Conservation (phyloP, 176 grass and related monocot genomes). For the Phragmites australis region DNA sequence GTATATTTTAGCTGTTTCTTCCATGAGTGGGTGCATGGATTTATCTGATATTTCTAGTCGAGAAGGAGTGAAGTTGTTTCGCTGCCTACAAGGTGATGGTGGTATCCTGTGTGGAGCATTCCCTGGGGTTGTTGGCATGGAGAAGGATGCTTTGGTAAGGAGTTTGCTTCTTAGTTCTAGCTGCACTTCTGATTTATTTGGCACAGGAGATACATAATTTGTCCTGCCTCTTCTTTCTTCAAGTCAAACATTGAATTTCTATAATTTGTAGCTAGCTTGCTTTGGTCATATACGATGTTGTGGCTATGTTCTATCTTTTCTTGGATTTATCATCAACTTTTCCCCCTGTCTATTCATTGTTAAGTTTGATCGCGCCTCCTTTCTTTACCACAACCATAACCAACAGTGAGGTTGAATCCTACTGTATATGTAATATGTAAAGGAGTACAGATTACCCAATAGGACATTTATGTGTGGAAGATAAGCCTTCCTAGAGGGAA, state of each 20-base stretch:
- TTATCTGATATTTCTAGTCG: constrained; percentile 79
- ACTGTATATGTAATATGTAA: not conserved
- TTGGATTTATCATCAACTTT: not conserved
- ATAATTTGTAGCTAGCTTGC: not conserved
- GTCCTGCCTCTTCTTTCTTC: constrained; percentile 20
- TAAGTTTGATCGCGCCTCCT: constrained; percentile 1
- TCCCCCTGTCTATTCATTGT: constrained; percentile 14
- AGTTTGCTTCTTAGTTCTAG: constrained; percentile 23
- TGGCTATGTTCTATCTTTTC: constrained; percentile 27
- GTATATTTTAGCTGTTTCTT: constrained; percentile 81
- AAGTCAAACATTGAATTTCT: not conserved
- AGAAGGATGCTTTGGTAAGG: constrained; percentile 94
- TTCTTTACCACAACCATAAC: not conserved
- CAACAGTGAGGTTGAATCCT: not conserved
- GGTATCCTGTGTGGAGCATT: constrained; percentile 85
- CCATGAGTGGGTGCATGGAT: constrained; percentile 71
- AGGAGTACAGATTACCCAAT: constrained; percentile 4
- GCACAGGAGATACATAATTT: not conserved
- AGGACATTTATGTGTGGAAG: not conserved
- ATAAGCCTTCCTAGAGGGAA: not conserved
- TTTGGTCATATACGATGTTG: constrained; percentile 2
- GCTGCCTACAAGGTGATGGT: constrained; percentile 91
- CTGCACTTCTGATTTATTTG: constrained; percentile 27
- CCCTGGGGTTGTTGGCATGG: constrained; percentile 87
- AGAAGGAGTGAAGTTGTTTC: constrained; percentile 91